A percentile compares a stretch with the other conserved stretches of the same genome.
Conservation (phyloP, 1,284 basidiomycete species). For the Grifola frondosa region DNA sequence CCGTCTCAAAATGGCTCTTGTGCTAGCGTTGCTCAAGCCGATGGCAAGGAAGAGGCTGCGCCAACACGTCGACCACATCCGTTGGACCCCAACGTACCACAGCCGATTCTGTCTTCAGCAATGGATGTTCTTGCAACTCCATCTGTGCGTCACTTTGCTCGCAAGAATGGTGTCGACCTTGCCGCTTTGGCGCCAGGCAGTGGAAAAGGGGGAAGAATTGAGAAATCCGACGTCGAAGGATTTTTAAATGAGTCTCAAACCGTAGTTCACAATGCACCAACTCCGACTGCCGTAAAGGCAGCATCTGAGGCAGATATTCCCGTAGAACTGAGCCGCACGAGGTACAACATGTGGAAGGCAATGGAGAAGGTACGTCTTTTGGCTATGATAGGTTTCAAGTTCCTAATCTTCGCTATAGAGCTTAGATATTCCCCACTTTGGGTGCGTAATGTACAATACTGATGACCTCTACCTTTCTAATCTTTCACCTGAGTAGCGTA, state of each 20-base stretch:
- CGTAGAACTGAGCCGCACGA: conserved; percentile 75
- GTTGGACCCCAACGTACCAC: conserved; percentile 57
- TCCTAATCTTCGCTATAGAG: conserved; percentile 46
- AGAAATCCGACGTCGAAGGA: conserved; percentile 72
- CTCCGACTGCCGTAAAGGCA: conserved; percentile 4
- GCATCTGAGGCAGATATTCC: conserved; percentile 44
- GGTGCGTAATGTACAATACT: conserved; percentile 22
- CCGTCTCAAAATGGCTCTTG: conserved; percentile 2
- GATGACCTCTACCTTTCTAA: not conserved
- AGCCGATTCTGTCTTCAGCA: conserved; percentile 19
- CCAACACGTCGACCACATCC: conserved; percentile 50
- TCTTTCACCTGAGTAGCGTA: no score
- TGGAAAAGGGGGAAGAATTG: conserved; percentile 75
- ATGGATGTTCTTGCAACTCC: conserved; percentile 66
- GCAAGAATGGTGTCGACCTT: conserved; percentile 65
- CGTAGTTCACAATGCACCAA: not conserved
- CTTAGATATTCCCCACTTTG: conserved; percentile 59
- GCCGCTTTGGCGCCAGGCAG: conserved; percentile 62
- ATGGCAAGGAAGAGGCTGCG: not conserved
- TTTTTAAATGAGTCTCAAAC: conserved; percentile 42
- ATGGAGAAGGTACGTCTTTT: conserved; percentile 65
- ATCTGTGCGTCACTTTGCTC: conserved; percentile 76
- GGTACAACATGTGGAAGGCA: conserved; percentile 85
- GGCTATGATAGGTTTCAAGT: not conserved
- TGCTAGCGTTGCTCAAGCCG: not conserved